Evolutionary conservation across 495 filamentous ascomycete species (phyloP).

Genomic region (Lentithecium fluviatile): DNA sequence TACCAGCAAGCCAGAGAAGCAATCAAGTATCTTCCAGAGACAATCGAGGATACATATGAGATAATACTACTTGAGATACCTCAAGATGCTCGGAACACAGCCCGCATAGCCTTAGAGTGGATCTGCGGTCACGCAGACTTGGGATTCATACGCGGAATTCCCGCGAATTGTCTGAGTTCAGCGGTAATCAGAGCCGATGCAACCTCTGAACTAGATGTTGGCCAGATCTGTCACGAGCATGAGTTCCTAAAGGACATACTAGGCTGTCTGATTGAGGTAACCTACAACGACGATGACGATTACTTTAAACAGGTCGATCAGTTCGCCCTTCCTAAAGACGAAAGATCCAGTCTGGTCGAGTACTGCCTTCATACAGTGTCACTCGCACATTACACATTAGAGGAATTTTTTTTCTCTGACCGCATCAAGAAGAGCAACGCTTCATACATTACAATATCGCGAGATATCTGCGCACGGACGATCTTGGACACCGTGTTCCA

Average conservation of each 20-base stretch:
- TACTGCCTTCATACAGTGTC: background rate
- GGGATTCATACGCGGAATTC: background rate
- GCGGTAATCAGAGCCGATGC: background rate
- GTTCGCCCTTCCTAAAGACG: no score
- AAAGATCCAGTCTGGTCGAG: background rate
- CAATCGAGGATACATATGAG: constrained; percentile 12
- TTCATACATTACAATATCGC: background rate
- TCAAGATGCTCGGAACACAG: background rate
- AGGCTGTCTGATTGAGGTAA: background rate
- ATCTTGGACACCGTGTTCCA: no score
- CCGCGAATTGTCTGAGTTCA: background rate
- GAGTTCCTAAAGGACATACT: background rate
- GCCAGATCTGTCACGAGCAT: background rate
- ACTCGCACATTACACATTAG: constrained; percentile 3
- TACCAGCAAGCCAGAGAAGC: background rate
- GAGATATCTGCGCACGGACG: no score
- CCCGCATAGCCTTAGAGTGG: background rate
- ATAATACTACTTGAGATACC: constrained; percentile 8
- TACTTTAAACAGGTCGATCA: no score
- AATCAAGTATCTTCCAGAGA: constrained; percentile 4
- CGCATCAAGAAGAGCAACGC: background rate
- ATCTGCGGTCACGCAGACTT: constrained; percentile 4
- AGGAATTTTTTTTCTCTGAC: constrained; percentile 4
- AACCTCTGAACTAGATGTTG: background rate
- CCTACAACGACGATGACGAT: no score